A percentile compares a stretch with the other conserved stretches of the same genome.
Conservation (phyloP, 805 yeast species). For the Pachysolen tannophilus region DNA sequence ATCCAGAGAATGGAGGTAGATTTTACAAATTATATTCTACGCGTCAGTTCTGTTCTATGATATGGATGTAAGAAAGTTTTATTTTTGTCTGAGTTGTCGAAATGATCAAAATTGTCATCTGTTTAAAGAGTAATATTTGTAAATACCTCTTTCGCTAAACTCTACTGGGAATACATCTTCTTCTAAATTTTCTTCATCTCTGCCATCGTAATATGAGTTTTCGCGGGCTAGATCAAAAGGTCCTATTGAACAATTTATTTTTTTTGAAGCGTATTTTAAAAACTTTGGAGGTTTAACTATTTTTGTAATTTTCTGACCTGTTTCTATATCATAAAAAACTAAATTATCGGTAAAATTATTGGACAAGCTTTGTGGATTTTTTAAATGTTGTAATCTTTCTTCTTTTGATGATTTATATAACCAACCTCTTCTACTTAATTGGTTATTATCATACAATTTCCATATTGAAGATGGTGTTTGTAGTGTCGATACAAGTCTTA, state of each 20-base stretch:
- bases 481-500: conserved; percentile 29
- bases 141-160: conserved; percentile 42
- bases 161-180: conserved; percentile 46
- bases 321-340: conserved; percentile 51
- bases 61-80: too few relatives aligned
- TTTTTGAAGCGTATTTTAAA: conserved; percentile 43
- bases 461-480: conserved; percentile 27
- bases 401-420: conserved; percentile 37
- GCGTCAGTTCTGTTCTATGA: too few relatives aligned
- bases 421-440: conserved; percentile 79
- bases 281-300: conserved; percentile 38
- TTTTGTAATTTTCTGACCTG: conserved; percentile 51
- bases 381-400: conserved; percentile 15
- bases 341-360: conserved; percentile 24
- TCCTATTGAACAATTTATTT: conserved; percentile 48
- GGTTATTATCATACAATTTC: conserved; percentile 42
- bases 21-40: too few relatives aligned
- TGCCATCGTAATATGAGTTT: conserved; percentile 22
- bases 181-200: conserved; percentile 18
- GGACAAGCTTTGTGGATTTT: conserved; percentile 18
- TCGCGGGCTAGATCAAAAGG: conserved; percentile 29
- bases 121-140: conserved; percentile 49
- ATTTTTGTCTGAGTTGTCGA: too few relatives aligned
- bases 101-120: conserved; percentile 27
- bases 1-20: too few relatives aligned